phyloP scores from a whole-genome alignment of 768 basidiomycete species.

The Fomitopsis serialis region DNA sequence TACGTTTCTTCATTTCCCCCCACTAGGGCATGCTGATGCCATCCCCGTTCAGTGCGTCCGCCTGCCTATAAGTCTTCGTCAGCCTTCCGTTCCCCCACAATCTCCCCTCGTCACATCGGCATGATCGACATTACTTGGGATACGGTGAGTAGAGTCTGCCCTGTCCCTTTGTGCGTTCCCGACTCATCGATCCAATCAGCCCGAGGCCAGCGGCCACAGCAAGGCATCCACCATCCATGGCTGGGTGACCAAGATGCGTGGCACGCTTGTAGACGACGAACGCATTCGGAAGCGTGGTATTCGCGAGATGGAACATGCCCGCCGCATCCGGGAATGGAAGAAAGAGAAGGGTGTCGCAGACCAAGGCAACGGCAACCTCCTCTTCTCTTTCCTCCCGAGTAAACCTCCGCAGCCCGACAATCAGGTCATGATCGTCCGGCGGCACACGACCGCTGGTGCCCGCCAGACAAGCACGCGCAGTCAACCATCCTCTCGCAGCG shows the following conservation, averaged over 20 bases:
- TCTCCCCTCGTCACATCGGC: background rate
- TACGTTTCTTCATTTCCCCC: background rate
- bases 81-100: background rate
- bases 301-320: constrained; percentile 62
- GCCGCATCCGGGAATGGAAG: constrained; percentile 21
- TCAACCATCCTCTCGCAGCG: background rate
- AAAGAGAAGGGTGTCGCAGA: background rate
- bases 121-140: constrained; percentile 6
- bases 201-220: constrained; percentile 9
- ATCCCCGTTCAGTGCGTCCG: background rate
- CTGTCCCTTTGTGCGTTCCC: background rate
- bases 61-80: background rate
- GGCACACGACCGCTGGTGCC: background rate
- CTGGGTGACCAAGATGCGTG: constrained; percentile 76
- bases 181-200: constrained; percentile 4
- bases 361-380: background rate
- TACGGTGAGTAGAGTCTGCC: constrained; percentile 6
- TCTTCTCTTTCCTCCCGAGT: background rate
- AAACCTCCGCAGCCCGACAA: background rate
- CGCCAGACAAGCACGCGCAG: background rate
- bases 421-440: background rate
- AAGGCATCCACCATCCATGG: constrained; percentile 58
- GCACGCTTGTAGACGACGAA: constrained; percentile 63
- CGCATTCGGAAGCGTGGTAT: constrained; percentile 53
- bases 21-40: background rate